Percentiles rank a stretch among this genome's conserved stretches.
These are phyloP conservation scores for Penicillium cataractarum DNA, from an alignment of 495 filamentous ascomycete species.

Conservation along the genomic window DNA sequence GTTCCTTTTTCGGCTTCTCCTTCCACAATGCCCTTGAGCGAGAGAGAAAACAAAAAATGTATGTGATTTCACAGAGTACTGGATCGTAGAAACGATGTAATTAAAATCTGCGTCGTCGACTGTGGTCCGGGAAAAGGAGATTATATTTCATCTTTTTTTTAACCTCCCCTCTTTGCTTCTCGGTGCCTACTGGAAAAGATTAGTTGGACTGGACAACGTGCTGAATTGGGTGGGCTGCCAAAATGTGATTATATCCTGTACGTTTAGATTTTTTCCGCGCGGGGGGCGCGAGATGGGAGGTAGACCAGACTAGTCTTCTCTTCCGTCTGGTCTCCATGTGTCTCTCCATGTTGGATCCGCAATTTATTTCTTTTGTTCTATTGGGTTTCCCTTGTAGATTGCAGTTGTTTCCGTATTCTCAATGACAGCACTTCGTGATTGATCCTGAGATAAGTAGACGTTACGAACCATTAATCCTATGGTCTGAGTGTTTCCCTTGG, in stretches of 20 bases:
- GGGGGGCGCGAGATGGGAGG: constrained; percentile 40
- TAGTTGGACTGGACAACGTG: neutral
- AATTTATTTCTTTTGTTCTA: constrained; percentile 39
- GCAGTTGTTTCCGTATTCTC: too few species aligned
- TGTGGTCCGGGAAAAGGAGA: constrained; percentile 24
- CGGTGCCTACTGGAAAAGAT: neutral
- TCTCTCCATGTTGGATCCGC: constrained; percentile 38
- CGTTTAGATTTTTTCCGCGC: constrained; percentile 52
- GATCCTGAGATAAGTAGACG: too few species aligned
- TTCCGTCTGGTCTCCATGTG: constrained; percentile 36
- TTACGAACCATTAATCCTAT: too few species aligned
- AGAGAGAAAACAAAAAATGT: constrained; percentile 7
- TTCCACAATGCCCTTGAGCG: constrained; percentile 20
- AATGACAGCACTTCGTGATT: too few species aligned
- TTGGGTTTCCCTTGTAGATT: neutral
- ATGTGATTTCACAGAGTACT: constrained; percentile 24
- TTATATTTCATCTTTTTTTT: neutral
- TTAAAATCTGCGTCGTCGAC: constrained; percentile 18
- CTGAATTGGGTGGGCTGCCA: constrained; percentile 29
- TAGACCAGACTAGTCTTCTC: constrained; percentile 22
- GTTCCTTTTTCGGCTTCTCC: constrained; percentile 26
- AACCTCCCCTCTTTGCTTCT: constrained; percentile 6
- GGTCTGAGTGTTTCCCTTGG: too few species aligned
- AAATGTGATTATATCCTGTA: constrained; percentile 57
- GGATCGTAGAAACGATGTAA: constrained; percentile 35